phyloP scores from a whole-genome alignment of 495 filamentous ascomycete species.

The Melanomma pulvis-pyrius region DNA sequence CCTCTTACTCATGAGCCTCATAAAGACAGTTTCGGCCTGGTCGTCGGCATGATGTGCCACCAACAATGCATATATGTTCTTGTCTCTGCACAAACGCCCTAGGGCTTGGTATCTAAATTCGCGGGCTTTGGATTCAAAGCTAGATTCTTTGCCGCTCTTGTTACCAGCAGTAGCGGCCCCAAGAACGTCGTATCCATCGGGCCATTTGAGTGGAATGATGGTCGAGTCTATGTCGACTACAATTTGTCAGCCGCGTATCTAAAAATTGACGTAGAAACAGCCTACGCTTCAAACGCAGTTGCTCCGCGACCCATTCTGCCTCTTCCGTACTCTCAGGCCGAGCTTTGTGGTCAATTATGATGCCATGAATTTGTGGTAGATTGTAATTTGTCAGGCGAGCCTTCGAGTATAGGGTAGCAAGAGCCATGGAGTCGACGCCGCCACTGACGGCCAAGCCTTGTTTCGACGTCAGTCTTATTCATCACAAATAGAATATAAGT shows the following conservation, averaged over 20 bases:
- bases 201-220: slow-evolving; percentile 56
- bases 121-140: slow-evolving; percentile 80
- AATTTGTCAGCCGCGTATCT: slow-evolving; percentile 1
- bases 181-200: slow-evolving; percentile 39
- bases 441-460: slow-evolving; percentile 86
- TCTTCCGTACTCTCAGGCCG: slow-evolving; percentile 70
- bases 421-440: slow-evolving; percentile 94
- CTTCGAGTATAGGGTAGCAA: slow-evolving; percentile 69
- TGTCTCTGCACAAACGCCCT: slow-evolving; percentile 59
- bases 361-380: slow-evolving; percentile 31
- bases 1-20: slow-evolving; percentile 67
- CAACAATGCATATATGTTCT: slow-evolving; percentile 59
- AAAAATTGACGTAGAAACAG: not conserved
- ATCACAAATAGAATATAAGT: not conserved
- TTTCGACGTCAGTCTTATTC: not conserved
- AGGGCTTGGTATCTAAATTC: slow-evolving; percentile 71
- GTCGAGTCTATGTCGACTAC: slow-evolving; percentile 51
- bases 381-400: slow-evolving; percentile 13
- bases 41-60: slow-evolving; percentile 86
- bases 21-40: slow-evolving; percentile 82
- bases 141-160: slow-evolving; percentile 47
- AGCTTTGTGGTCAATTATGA: slow-evolving; percentile 79
- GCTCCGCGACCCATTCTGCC: slow-evolving; percentile 60
- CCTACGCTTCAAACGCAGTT: slow-evolving; percentile 47
- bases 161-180: not conserved